A percentile compares a stretch with the other conserved stretches of the same genome.
Evolutionary conservation across 2,329 filamentous ascomycete species (phyloP).

Genomic region (Aspergillus sp.): DNA sequence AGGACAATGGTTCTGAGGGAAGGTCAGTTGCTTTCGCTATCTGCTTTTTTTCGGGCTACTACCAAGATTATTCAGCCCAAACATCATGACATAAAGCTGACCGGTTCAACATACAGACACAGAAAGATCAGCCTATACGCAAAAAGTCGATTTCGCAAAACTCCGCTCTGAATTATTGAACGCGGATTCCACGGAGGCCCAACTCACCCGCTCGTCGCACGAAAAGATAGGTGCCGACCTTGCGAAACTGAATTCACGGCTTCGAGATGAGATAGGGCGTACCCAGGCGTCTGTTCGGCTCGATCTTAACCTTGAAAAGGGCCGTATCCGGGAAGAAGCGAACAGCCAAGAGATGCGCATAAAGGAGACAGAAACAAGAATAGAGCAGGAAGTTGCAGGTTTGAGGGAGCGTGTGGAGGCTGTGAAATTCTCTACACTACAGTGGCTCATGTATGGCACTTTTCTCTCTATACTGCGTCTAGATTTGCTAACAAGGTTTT

Average conservation of each 20-base stretch:
- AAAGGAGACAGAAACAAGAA: conserved; percentile 97
- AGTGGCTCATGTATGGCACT: conserved; percentile 88
- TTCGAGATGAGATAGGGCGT: conserved; percentile 90
- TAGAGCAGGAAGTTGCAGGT: conserved; percentile 94
- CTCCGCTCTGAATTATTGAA: conserved; percentile 90
- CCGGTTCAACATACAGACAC: conserved; percentile 37
- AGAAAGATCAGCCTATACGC: conserved; percentile 60
- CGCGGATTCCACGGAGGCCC: conserved; percentile 85
- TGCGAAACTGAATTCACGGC: conserved; percentile 82
- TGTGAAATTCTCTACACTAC: conserved; percentile 96
- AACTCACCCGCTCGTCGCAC: conserved; percentile 83
- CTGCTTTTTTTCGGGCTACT: neutral
- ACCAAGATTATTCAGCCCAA: neutral
- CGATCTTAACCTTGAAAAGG: conserved; percentile 95
- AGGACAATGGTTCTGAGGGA: conserved; percentile 97
- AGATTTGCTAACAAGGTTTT: conserved; percentile 26
- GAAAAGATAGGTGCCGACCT: conserved; percentile 93
- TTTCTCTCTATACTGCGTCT: neutral
- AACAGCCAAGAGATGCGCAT: conserved; percentile 97
- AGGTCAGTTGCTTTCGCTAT: conserved; percentile 56
- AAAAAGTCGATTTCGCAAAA: conserved; percentile 98
- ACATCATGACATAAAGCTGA: neutral
- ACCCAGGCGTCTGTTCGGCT: conserved; percentile 91
- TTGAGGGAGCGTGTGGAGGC: conserved; percentile 89
- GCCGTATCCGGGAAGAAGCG: conserved; percentile 91